Conservation (phyloP, 495 filamentous ascomycete species). For the Pyronema omphalodes region DNA sequence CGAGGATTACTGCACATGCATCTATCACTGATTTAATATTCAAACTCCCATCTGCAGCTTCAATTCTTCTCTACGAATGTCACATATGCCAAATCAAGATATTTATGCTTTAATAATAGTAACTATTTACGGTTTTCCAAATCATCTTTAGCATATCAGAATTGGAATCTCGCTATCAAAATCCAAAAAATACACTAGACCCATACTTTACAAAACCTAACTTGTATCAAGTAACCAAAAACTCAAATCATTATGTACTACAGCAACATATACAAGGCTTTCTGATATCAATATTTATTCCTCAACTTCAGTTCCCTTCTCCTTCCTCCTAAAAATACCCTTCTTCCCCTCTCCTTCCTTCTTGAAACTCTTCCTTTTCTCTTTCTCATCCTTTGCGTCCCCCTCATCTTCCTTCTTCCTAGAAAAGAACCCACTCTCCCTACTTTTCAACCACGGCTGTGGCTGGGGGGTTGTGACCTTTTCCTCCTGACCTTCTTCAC, state of each 20-base stretch:
- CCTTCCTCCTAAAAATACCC: constrained; percentile 22
- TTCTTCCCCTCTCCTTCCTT: not conserved
- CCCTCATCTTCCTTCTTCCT: constrained; percentile 8
- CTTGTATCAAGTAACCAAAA: not conserved
- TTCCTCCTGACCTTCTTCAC: not conserved
- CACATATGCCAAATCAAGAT: too few species aligned
- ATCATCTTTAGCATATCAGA: too few species aligned
- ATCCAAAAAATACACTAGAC: not conserved
- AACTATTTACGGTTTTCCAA: too few species aligned
- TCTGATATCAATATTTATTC: not conserved
- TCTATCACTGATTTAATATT: too few species aligned
- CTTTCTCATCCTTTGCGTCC: constrained; percentile 5
- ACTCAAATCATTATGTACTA: not conserved
- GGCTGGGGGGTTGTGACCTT: not conserved
- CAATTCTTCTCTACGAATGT: too few species aligned
- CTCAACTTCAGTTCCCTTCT: constrained; percentile 6
- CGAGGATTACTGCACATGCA: too few species aligned
- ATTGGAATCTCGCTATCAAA: too few species aligned
- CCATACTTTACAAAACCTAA: not conserved
- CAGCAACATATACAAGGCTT: not conserved
- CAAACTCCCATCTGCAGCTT: too few species aligned
- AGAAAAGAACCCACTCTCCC: constrained; percentile 17
- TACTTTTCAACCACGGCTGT: constrained; percentile 14
- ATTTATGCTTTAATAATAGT: too few species aligned
- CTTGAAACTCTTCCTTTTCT: constrained; percentile 6